phyloP scores from a whole-genome alignment of 2,329 filamentous ascomycete genomes.

The Graphilbum fragrans region DNA sequence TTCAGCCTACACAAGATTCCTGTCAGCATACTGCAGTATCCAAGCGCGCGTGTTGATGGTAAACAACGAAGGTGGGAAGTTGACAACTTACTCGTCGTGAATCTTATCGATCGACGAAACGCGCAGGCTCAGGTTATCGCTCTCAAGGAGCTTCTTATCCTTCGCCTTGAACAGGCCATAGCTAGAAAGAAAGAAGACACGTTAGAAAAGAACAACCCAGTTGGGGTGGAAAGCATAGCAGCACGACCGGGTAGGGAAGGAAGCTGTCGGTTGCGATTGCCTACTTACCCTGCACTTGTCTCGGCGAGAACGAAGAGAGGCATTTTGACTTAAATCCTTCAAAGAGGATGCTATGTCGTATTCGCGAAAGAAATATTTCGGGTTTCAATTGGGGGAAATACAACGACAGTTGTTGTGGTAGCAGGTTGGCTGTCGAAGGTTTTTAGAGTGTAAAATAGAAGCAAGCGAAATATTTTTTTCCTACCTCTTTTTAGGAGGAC shows the following conservation, averaged over 20 bases:
- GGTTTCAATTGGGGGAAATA: background rate
- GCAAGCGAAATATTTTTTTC: slow-evolving; percentile 10
- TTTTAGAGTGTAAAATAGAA: slow-evolving; percentile 3
- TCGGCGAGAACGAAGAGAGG: slow-evolving; percentile 88
- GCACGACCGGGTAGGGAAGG: background rate
- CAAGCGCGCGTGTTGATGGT: too few species aligned
- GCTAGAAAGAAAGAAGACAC: slow-evolving; percentile 45
- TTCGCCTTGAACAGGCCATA: slow-evolving; percentile 98
- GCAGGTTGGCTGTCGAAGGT: too few species aligned
- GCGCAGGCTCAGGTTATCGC: slow-evolving; percentile 61
- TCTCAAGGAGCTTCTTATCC: slow-evolving; percentile 95
- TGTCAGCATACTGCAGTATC: background rate
- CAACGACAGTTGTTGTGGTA: background rate
- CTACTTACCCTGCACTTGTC: slow-evolving; percentile 66
- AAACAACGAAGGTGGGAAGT: background rate
- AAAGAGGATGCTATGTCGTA: too few species aligned
- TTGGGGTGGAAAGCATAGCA: background rate
- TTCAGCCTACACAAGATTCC: slow-evolving; percentile 52
- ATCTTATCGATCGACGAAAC: slow-evolving; percentile 72
- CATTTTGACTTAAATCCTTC: slow-evolving; percentile 33
- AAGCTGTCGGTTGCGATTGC: background rate
- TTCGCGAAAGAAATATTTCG: too few species aligned
- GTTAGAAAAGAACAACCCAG: background rate
- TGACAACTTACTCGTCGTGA: slow-evolving; percentile 61
- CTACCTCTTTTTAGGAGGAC: slow-evolving; percentile 8